Percentiles rank a stretch among this genome's conserved stretches.
Evolutionary conservation across 192 early-diverging fungal genomes (phyloP).

Genomic region (Mortierella antarctica): DNA sequence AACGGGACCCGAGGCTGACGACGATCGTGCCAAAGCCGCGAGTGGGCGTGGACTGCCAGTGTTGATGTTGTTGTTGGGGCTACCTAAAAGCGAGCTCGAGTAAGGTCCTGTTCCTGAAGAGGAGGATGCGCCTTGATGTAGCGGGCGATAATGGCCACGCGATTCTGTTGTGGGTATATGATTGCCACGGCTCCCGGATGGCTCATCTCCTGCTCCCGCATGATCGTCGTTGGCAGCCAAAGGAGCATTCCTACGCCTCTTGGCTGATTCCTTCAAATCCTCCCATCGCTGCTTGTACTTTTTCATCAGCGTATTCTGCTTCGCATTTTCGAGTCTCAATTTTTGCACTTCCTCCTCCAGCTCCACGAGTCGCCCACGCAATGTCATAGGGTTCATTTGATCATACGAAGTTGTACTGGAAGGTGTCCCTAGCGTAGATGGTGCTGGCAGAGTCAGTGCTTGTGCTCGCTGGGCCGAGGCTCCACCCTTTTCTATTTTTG

Average conservation of each 20-base stretch:
- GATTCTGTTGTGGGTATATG: neutral
- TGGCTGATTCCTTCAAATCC: slow-evolving; percentile 80
- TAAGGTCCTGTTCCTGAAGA: slow-evolving; percentile 11
- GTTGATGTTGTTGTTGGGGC: neutral
- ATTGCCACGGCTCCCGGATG: neutral
- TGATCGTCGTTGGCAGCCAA: slow-evolving; percentile 4
- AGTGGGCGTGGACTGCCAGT: slow-evolving; percentile 3
- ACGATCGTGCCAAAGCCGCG: slow-evolving; percentile 4
- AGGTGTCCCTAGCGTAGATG: neutral
- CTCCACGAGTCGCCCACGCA: slow-evolving; percentile 60
- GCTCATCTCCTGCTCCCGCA: neutral
- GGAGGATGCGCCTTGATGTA: neutral
- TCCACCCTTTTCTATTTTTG: neutral
- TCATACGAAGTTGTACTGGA: neutral
- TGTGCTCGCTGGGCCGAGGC: slow-evolving; percentile 2
- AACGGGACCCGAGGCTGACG: slow-evolving; percentile 20
- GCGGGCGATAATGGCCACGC: neutral
- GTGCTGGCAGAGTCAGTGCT: neutral
- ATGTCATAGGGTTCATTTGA: slow-evolving; percentile 22
- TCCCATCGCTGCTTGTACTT: slow-evolving; percentile 86
- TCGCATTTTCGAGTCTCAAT: slow-evolving; percentile 59
- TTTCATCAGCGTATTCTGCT: slow-evolving; percentile 62
- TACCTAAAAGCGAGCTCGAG: slow-evolving; percentile 10
- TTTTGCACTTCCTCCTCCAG: slow-evolving; percentile 69
- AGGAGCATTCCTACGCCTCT: slow-evolving; percentile 52